Conservation (phyloP, 176 grass and related monocot species). For the Phragmites australis region DNA sequence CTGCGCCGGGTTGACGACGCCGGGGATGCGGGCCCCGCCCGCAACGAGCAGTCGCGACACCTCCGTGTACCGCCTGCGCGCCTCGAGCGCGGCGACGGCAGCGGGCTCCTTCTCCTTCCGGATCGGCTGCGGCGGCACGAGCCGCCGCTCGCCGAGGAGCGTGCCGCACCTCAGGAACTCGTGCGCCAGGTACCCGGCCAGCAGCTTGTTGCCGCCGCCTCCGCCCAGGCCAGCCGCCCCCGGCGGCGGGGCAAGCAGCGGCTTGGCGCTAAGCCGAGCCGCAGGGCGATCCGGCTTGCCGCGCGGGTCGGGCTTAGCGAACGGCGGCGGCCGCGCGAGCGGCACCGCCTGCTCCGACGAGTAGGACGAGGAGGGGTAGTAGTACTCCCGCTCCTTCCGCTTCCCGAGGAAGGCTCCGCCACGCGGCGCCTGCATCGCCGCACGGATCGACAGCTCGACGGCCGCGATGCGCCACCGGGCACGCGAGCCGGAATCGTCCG, state of each 20-base stretch:
- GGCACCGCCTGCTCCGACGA: slow-evolving; percentile 18
- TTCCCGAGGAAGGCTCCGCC: slow-evolving; percentile 61
- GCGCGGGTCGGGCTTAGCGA: slow-evolving; percentile 39
- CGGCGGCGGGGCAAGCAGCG: slow-evolving; percentile 6
- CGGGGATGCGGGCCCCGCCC: slow-evolving; percentile 56
- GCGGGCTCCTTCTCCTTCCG: slow-evolving; percentile 30
- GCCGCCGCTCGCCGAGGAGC: slow-evolving; percentile 55
- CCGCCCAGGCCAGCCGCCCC: not conserved
- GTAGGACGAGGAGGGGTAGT: slow-evolving; percentile 17
- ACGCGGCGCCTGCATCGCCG: slow-evolving; percentile 48
- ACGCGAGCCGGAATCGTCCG: slow-evolving; percentile 41
- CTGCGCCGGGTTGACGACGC: slow-evolving; percentile 79
- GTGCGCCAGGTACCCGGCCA: slow-evolving; percentile 86
- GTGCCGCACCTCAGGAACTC: slow-evolving; percentile 76
- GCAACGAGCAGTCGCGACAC: slow-evolving; percentile 57
- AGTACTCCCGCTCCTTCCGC: slow-evolving; percentile 58
- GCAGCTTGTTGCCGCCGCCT: slow-evolving; percentile 52
- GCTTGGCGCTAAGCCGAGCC: slow-evolving; percentile 11
- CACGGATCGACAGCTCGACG: slow-evolving; percentile 59
- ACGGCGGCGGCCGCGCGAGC: slow-evolving; percentile 22
- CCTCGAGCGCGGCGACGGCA: not conserved
- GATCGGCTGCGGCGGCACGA: slow-evolving; percentile 14
- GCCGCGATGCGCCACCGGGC: slow-evolving; percentile 24
- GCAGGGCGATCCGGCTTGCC: not conserved
- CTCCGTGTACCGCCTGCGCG: slow-evolving; percentile 47